Evolutionary conservation across 345 rosid genomes (phyloP), one percentile per base, ranked within the genome.

Genomic region (Erysimum cheiranthoides): DNA sequence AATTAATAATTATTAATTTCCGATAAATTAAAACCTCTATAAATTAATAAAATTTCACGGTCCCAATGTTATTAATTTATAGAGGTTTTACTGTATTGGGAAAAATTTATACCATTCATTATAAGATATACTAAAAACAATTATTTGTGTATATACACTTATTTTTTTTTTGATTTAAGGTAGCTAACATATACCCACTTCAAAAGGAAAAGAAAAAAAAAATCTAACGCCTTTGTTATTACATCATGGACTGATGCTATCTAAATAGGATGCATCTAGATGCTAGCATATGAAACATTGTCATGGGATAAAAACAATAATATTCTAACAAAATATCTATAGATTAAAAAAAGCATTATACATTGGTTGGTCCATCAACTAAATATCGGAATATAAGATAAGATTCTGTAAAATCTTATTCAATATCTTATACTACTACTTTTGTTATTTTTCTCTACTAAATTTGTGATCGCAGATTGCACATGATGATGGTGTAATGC

Each of bases 401-500:
- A 72, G 81, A 73, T 78, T 72, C 77, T 32, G 60, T 31, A 52
- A 78, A 78, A 65, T 71, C 73, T 64, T 21, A 65, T 71, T 46
- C 76, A 54, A 54, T 70, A 77, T 77, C 66, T 35, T 63, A 46
- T 39, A 62, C 25, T 63, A 70, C 34, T 54, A 39, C 7, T 38
- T 70, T 35, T 38, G 10, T 61, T 45, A 39, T 35, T 56, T 40
- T 25, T 46, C 40, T 66, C 35, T 59, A 35, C 57, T 47, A 32
- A 72, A 42, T 66, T 70, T 42, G 43, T 32, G 77, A 66, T 72
- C 69, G 77, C 69, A 72, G 51, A 16, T 66, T 72, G 64, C 81
- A 72, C 81, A 78, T 78, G 81, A 71, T 34, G 69, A 72, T 66
- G 69, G 69, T 78, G 77, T 59, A 52, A 58, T 60, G 69, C 77